Evolutionary conservation across 2,329 filamentous ascomycete genomes (phyloP), one percentile per base, ranked within the genome.

Genomic region (Phyllosticta capitalensis): DNA sequence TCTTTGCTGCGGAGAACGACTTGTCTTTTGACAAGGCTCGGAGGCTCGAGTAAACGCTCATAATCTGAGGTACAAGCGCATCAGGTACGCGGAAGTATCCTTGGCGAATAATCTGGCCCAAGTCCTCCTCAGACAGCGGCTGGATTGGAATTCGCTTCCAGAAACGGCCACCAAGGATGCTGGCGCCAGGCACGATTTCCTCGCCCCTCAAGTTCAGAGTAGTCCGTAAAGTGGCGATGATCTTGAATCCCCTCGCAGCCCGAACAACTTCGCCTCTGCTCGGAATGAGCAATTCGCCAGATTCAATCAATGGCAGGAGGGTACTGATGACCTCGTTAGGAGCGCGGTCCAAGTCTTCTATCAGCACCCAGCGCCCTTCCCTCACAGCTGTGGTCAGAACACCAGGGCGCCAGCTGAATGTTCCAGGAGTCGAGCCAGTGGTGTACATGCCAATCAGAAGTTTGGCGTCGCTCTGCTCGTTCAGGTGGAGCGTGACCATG

Each of bases 401-500:
- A 74, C 94, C 94, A 2, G 94, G 84, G 61, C 89, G 85, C 94
- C 94, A 99, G 55, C 84, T 83, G 70, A 99, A 99, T 9, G 89
- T 92, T 1, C 92, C 92, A 1, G 91, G 92, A 62, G 87, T 88
- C 17, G 88, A 84, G 61, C 91, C 92, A 21, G 91, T 94, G 1
- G 92, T 89, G 74, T 99, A 97, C 70, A 97, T 84, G 3, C 94
- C 94, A 63, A 99, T 84, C 49, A 99, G 83, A 77, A 95, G 89
- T 73, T 99, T 99, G 0, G 92, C 92, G 74, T 99, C 94, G 2
- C 92, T 97, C 73, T 99, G 95, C 73, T 97, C 94, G 70, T 99
- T 99, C 33, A 99, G 79, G 73, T 99, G 92, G 28, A 99, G 79
- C 3, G 92, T 97, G 56, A 99, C 88, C 85, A 99, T 91, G 61